Evolutionary conservation across 495 filamentous ascomycete species (phyloP).

Genomic region (Ramalina peruviana): DNA sequence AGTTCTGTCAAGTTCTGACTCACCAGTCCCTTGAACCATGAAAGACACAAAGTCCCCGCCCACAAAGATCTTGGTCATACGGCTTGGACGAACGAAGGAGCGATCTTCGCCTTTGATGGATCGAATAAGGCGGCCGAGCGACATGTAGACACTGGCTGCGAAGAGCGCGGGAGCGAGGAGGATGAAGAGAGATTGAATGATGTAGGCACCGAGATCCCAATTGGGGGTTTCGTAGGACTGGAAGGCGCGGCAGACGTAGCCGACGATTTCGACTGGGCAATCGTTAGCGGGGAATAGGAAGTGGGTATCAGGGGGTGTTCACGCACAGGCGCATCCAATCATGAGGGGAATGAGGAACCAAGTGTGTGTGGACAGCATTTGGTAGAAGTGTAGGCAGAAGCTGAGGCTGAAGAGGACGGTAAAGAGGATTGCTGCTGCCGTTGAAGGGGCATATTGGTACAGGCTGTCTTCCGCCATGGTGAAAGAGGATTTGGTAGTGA

Average conservation of each 20-base stretch:
- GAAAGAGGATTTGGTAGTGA: background rate
- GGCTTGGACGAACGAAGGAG: constrained; percentile 27
- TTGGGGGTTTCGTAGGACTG: constrained; percentile 17
- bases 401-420: constrained; percentile 34
- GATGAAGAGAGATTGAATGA: constrained; percentile 27
- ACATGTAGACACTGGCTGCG: constrained; percentile 23
- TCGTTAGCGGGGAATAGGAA: too few relatives aligned
- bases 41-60: constrained; percentile 34
- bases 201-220: constrained; percentile 12
- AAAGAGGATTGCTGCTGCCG: constrained; percentile 33
- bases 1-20: background rate
- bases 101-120: constrained; percentile 21
- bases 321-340: constrained; percentile 31
- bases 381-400: constrained; percentile 31
- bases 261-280: constrained; percentile 27
- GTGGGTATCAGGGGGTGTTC: too few relatives aligned
- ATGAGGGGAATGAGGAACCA: constrained; percentile 51
- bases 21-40: constrained; percentile 29
- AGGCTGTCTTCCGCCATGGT: background rate
- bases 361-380: constrained; percentile 32
- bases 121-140: constrained; percentile 19
- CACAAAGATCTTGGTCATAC: constrained; percentile 35
- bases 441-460: constrained; percentile 31
- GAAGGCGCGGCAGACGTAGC: constrained; percentile 29
- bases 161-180: constrained; percentile 23